phyloP scores from a whole-genome alignment of 2,329 filamentous ascomycete species.

The Ophiostoma perfectum region DNA sequence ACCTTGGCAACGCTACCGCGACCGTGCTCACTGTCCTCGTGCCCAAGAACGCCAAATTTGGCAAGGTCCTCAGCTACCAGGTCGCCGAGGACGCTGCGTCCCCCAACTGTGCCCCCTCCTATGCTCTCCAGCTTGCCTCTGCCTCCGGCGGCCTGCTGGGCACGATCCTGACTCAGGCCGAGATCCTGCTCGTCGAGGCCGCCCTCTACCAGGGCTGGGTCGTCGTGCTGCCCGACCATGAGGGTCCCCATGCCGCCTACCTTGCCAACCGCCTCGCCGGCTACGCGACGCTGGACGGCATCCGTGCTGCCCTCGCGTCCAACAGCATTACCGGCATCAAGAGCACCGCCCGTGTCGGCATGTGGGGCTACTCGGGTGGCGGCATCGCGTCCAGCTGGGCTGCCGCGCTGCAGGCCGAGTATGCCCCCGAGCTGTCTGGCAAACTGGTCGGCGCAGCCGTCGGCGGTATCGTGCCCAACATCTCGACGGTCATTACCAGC shows the following conservation, averaged over 20 bases:
- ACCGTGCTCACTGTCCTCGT: constrained; percentile 18
- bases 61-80: constrained; percentile 37
- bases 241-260: constrained; percentile 40
- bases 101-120: constrained; percentile 37
- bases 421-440: constrained; percentile 42
- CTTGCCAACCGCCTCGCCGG: constrained; percentile 38
- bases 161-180: constrained; percentile 25
- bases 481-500: constrained; percentile 35
- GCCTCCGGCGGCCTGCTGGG: constrained; percentile 2
- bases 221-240: constrained; percentile 42
- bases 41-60: constrained; percentile 15
- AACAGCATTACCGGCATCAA: constrained; percentile 26
- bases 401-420: constrained; percentile 40
- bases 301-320: constrained; percentile 9
- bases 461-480: constrained; percentile 41
- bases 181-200: constrained; percentile 30
- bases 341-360: constrained; percentile 34
- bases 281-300: constrained; percentile 33
- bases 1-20: constrained; percentile 17
- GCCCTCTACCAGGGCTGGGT: constrained; percentile 41
- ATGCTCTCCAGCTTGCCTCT: constrained; percentile 27
- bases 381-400: constrained; percentile 44
- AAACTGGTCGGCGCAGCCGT: constrained; percentile 33
- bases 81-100: constrained; percentile 37
- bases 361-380: constrained; percentile 52